Base-by-base conservation (phyloP, 2,329 filamentous ascomycete species). In the Arthrocladium fulminans region DNA sequence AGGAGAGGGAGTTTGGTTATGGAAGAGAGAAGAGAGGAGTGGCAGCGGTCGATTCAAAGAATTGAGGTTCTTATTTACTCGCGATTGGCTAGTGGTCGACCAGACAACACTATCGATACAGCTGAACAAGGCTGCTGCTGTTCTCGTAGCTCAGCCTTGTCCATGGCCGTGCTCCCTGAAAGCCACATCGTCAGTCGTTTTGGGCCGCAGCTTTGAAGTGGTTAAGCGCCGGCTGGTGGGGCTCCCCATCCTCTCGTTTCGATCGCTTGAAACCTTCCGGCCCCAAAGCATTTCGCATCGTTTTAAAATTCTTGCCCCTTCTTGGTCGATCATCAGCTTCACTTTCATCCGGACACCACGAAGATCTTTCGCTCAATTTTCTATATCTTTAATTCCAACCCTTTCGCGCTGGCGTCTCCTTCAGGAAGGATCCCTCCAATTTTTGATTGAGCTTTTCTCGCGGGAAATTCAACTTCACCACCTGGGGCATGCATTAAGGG, bases 1-100 rank as follows among this genome's bases (percentile, higher is more conserved):
- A 55, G 57, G 54, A 59, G 59, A 58, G 46, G 54, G 58, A 57
- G 59, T 56, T 46, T 44, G 41, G 25, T 44, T 34, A 44, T 44
- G 41, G n/a, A 23, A 30, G 29, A 35, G 19, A 37, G 42, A 35
- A 45, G 22, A 22, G 22, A 29, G 12, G 12, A 32, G 23, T 13
- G 7, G 22, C 9, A 5, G 15, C 7, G 23, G 29, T 3, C 8
- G 20, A 3, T 9, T 17, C 8, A 20, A 38, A 39, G 23, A 19
- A 47, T 32, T 5, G 17, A 35, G 9, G 23, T 24, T 23, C 24
- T 45, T 45, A 45, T 45, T 37, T 37, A 45, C 32, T 25, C 7
- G 2, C 22, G 3, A 23, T 13, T 8, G 10, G 20, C 43, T 45
- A 45, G 19, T 24, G 12, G 44, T 47, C 22, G 22, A 38, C 44